Evolutionary conservation across 2,329 filamentous ascomycete genomes (phyloP), one percentile per base, ranked within the genome.

Genomic region (Teratosphaeria gauchensis): DNA sequence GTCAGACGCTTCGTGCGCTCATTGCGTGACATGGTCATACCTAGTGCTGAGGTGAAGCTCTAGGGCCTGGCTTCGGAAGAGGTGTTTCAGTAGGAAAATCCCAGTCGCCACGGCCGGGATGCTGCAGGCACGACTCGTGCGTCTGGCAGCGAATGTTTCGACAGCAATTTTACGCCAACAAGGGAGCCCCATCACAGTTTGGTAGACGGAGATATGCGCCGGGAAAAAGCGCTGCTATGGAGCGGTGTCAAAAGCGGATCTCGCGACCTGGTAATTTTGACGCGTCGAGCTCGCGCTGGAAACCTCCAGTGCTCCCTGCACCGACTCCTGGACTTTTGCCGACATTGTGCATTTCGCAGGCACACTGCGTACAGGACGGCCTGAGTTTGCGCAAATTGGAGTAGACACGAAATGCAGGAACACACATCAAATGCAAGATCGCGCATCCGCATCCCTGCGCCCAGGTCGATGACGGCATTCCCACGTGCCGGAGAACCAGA

Each of bases 381-480:
- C 24, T 28, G 24, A 28, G 2, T 28, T 28, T 4, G 24, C 24
- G 24, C 24, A 28, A 4, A 28, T 4, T n/a, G 35, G 35, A 42
- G 12, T n/a, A 16, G n/a, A 28, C 24, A 28, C 24, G 35, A 42
- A 12, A 42, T 16, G 35, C 35, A 42, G 35, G 35, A 42, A 16
- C 12, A n/a, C n/a, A n/a, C n/a, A n/a, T n/a, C n/a, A 3, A 16
- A 16, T 28, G 24, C 35, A 42, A 42, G 35, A 38, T 38, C 35
- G 12, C 35, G 11, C 2, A 42, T 42, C 12, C 14, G 12, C 35
- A 42, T 42, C 35, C 35, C 14, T 42, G 35, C 35, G 35, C 35
- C 11, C 35, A 42, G 42, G 21, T 57, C 53, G 21, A 42, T 58
- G 53, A 58, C 38, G 51, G 53, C 52, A 53, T 58, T 48, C 33